Percentiles rank a stretch among this genome's conserved stretches.
Conservation (phyloP, 2,329 filamentous ascomycete genomes). For the Trichoderma sp. region DNA sequence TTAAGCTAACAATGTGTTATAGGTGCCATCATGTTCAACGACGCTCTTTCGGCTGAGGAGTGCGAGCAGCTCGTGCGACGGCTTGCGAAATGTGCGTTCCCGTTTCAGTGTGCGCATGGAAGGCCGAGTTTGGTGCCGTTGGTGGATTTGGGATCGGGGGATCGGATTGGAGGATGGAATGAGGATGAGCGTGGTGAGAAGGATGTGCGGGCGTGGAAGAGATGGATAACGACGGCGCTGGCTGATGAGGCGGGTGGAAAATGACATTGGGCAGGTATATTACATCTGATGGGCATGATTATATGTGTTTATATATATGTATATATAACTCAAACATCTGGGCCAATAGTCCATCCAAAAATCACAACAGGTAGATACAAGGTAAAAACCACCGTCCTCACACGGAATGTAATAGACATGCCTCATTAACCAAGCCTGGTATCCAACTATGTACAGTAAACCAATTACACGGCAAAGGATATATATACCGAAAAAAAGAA, state of each 20-base stretch:
- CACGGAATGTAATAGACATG: neutral
- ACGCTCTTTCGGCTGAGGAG: constrained; percentile 56
- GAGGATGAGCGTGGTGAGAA: constrained; percentile 19
- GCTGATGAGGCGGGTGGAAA: neutral
- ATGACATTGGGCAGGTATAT: neutral
- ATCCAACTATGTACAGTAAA: constrained; percentile 16
- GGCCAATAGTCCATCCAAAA: neutral
- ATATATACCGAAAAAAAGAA: neutral
- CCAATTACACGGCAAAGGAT: neutral
- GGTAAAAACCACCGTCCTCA: neutral
- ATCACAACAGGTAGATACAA: neutral
- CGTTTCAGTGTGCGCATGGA: constrained; percentile 83
- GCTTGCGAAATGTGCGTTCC: constrained; percentile 65
- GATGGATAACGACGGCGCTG: constrained; percentile 22
- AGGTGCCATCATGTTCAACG: constrained; percentile 83
- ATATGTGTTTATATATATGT: neutral
- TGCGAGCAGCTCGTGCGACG: constrained; percentile 57
- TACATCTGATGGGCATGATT: neutral
- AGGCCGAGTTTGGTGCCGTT: constrained; percentile 64
- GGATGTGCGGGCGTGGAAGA: constrained; percentile 24
- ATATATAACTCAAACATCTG: too few relatives aligned
- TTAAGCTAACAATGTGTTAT: neutral
- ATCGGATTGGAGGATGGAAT: constrained; percentile 29
- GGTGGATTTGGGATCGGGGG: constrained; percentile 46
- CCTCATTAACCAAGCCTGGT: constrained; percentile 9